Evolutionary conservation across 176 grass and related monocot species (phyloP).

Genomic region (Aegilops sharonensis): DNA sequence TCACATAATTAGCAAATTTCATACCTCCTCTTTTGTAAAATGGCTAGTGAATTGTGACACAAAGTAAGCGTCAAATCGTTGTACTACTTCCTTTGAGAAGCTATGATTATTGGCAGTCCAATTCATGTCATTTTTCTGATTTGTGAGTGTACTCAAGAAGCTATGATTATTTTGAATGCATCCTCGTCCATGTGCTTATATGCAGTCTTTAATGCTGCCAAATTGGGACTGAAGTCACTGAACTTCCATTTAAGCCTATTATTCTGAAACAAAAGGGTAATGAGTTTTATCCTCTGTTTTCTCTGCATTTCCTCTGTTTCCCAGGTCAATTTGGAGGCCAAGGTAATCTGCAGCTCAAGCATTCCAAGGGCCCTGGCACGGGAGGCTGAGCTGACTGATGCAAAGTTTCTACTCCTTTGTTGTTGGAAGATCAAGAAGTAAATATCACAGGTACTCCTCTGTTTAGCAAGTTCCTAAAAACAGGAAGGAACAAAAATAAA

Average conservation of each 20-base stretch:
- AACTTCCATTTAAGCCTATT: not conserved
- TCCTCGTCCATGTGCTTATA: not conserved
- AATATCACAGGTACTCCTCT: conserved; percentile 45
- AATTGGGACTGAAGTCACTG: not conserved
- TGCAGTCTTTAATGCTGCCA: not conserved
- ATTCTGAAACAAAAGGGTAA: not conserved
- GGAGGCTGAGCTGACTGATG: conserved; percentile 60
- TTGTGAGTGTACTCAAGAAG: too few relatives aligned
- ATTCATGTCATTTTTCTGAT: too few relatives aligned
- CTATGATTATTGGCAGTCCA: too few relatives aligned
- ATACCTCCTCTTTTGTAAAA: too few relatives aligned
- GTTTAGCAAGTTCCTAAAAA: not conserved
- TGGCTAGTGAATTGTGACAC: not conserved
- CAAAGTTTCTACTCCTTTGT: conserved; percentile 48
- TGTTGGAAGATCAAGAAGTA: conserved; percentile 72
- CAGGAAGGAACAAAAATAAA: not conserved
- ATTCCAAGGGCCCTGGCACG: conserved; percentile 71
- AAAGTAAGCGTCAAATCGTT: conserved; percentile 44
- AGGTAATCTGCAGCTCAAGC: conserved; percentile 69
- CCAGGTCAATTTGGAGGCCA: conserved; percentile 93
- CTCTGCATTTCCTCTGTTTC: not conserved
- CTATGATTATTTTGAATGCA: not conserved
- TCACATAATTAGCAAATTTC: too few relatives aligned
- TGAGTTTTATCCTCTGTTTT: not conserved
- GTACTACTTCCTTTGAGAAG: too few relatives aligned